Evolutionary conservation across 352 stramenopile genomes (phyloP).

Genomic region (Phytophthora lateralis): DNA sequence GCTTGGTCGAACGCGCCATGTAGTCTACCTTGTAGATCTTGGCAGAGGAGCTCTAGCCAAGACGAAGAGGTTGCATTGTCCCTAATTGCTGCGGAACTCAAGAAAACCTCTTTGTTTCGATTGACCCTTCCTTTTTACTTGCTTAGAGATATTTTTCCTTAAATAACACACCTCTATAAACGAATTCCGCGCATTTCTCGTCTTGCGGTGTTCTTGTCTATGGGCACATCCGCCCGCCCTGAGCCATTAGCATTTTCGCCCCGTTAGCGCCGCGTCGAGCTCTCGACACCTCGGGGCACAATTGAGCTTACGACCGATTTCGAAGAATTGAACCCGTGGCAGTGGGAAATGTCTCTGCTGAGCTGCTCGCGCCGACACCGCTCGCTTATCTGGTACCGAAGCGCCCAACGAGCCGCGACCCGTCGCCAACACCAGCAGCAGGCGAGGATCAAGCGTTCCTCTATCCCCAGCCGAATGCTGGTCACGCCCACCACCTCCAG

Average conservation of each 20-base stretch:
- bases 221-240: not conserved
- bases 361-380: slow-evolving; percentile 57
- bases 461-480: slow-evolving; percentile 12
- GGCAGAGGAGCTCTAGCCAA: not conserved
- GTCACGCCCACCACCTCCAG: slow-evolving; percentile 18
- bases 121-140: not conserved
- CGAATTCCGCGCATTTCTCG: slow-evolving; percentile 3
- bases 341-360: slow-evolving; percentile 69
- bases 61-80: not conserved
- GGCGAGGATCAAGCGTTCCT: slow-evolving; percentile 5
- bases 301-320: slow-evolving; percentile 42
- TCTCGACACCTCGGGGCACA: slow-evolving; percentile 8
- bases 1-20: too few species aligned
- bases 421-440: slow-evolving; percentile 37
- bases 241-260: slow-evolving; percentile 15
- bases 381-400: slow-evolving; percentile 50
- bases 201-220: slow-evolving; percentile 7
- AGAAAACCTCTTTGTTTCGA: not conserved
- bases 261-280: not conserved
- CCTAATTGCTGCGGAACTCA: not conserved
- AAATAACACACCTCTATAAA: not conserved
- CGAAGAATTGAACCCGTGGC: slow-evolving; percentile 44
- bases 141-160: not conserved
- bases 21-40: not conserved
- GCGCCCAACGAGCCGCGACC: slow-evolving; percentile 40